Evolutionary conservation across 169 alveolate genomes (phyloP), one percentile per base, ranked within the genome.

Genomic region (Cyclospora cayetanensis): DNA sequence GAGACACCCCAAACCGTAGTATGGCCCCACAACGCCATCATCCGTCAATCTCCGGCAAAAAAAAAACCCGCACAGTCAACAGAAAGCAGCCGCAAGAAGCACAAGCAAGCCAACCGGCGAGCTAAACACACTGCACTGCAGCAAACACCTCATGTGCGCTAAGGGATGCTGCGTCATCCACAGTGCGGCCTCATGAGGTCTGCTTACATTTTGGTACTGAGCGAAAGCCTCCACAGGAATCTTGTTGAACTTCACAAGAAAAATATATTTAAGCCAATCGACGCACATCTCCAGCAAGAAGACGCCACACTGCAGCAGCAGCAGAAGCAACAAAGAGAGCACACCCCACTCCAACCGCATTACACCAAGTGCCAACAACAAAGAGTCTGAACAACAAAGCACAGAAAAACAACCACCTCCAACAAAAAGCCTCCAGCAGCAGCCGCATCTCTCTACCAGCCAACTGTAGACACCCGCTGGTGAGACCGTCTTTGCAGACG

Each of bases 261-360:
- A 97, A 37, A 95, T 79, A 77, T 95, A 97, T 94, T 97, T 97
- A 70, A 95, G 91, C 96, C 96, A 96, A 74, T 97, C 98, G 35
- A 97, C 97, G 50, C 96, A 85, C 46, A 97, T 91, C 90, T 97
- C 98, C 63, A 96, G 94, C 20, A 95, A 76, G 70, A 94, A 90
- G 66, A 96, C 95, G 53, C 93, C 77, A 41, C 90, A 86, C 87
- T 95, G 94, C 97, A 15, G 34, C 65, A 1, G 20, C 15, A n/a
- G 52, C 90, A 29, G 2, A 55, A n/a, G 43, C 43, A n/a, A 22
- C 0, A 31, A 5, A n/a, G 12, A 18, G 55, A 5, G n/a, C 29
- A 15, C 5, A 83, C 29, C 5, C 70, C 22, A 37, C 29, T 12
- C 53, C 41, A 60, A 37, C 29, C 18, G 20, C 29, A 43, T n/a